Percentiles rank a stretch among this genome's conserved stretches.
phyloP scores from a whole-genome alignment of 176 grass and related monocot genomes.

The Rhynchospora breviuscula region DNA sequence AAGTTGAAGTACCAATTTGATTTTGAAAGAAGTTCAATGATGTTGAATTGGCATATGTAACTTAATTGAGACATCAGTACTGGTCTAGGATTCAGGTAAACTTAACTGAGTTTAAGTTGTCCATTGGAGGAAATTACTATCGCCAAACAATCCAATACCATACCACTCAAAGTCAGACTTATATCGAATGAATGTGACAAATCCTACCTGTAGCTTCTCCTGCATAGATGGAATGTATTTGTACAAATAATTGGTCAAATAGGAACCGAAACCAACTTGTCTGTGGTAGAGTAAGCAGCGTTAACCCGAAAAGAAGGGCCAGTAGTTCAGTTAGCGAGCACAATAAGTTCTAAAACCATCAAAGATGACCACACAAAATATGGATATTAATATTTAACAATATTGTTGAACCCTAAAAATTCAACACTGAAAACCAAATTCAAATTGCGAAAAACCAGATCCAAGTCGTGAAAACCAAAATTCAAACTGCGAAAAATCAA shows the following conservation, averaged over 20 bases:
- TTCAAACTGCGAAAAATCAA: no score
- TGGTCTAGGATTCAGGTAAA: not conserved
- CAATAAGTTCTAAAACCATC: constrained; percentile 58
- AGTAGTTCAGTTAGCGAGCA: constrained; percentile 42
- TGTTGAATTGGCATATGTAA: not conserved
- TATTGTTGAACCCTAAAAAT: no score
- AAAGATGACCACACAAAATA: constrained; percentile 16
- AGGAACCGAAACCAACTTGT: constrained; percentile 22
- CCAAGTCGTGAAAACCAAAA: no score
- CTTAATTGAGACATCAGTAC: constrained; percentile 6
- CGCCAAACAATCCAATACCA: not conserved
- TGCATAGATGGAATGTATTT: constrained; percentile 60
- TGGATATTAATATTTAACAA: not conserved
- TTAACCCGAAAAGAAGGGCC: constrained; percentile 62
- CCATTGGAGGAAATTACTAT: not conserved
- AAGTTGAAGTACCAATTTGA: not conserved
- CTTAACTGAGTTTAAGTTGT: not conserved
- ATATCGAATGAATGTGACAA: not conserved
- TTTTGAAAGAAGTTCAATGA: not conserved
- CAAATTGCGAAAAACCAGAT: no score
- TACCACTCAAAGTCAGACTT: no score
- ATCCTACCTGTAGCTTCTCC: constrained; percentile 56
- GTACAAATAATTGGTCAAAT: constrained; percentile 43
- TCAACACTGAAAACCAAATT: no score
- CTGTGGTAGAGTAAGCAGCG: constrained; percentile 42